A percentile compares a stretch with the other conserved stretches of the same genome.
Conservation (phyloP, 2,329 filamentous ascomycete genomes). For the Capronia americana region DNA sequence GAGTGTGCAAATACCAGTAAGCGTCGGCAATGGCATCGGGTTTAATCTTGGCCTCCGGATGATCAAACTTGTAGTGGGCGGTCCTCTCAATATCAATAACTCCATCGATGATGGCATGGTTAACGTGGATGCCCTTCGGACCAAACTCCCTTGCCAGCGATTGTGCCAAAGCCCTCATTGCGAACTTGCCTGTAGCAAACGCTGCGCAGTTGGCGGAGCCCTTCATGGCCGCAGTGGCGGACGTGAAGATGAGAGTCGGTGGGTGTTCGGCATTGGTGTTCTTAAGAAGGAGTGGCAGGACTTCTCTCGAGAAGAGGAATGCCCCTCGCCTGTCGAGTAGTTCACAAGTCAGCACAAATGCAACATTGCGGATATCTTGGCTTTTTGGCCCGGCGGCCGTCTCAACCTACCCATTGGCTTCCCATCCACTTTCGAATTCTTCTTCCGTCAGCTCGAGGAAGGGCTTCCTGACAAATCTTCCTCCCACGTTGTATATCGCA, state of each 20-base stretch:
- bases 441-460: constrained; percentile 66
- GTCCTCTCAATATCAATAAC: constrained; percentile 80
- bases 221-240: constrained; percentile 79
- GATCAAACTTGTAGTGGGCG: constrained; percentile 64
- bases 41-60: constrained; percentile 71
- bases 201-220: constrained; percentile 71
- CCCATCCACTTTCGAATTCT: constrained; percentile 60
- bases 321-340: constrained; percentile 60
- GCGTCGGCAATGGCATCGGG: constrained; percentile 82
- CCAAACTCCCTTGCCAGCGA: constrained; percentile 83
- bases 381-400: constrained; percentile 5
- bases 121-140: constrained; percentile 81
- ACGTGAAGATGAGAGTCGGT: constrained; percentile 83
- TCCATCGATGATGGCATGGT: constrained; percentile 82
- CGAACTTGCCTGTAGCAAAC: constrained; percentile 83
- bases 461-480: constrained; percentile 64
- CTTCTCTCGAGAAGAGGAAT: constrained; percentile 75
- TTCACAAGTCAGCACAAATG: constrained; percentile 2
- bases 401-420: constrained; percentile 56
- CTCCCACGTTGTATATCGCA: constrained; percentile 67
- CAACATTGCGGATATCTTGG: neutral
- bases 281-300: constrained; percentile 73
- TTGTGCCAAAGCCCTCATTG: constrained; percentile 74
- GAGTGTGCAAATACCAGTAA: constrained; percentile 84
- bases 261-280: constrained; percentile 66